A percentile compares a stretch with the other conserved stretches of the same genome.
phyloP scores from a whole-genome alignment of 106 monocot species.

The Acorus calamus region DNA sequence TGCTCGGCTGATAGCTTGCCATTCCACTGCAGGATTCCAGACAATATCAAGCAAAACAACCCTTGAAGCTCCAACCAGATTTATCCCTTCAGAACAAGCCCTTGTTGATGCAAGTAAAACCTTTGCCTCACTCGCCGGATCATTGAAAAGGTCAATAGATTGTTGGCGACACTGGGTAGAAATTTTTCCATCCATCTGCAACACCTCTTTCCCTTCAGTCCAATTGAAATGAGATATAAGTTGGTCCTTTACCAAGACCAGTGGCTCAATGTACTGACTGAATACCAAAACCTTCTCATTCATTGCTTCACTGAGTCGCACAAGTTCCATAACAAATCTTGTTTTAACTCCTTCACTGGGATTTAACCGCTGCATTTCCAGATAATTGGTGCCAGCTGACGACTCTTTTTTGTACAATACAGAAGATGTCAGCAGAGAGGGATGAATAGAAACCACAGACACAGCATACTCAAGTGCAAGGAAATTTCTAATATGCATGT shows the following conservation, averaged over 20 bases:
- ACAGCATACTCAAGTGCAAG: slow-evolving; percentile 31
- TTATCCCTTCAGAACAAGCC: slow-evolving; percentile 77
- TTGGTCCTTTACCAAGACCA: slow-evolving; percentile 42
- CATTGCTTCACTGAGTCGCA: slow-evolving; percentile 24
- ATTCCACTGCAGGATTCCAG: slow-evolving; percentile 72
- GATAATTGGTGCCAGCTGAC: slow-evolving; percentile 12
- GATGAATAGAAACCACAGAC: slow-evolving; percentile 44
- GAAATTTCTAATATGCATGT: not conserved
- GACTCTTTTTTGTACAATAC: slow-evolving; percentile 23
- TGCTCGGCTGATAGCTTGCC: slow-evolving; percentile 69
- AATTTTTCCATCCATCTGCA: slow-evolving; percentile 45
- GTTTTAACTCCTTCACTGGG: slow-evolving; percentile 61
- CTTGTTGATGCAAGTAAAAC: slow-evolving; percentile 70
- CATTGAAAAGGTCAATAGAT: slow-evolving; percentile 50
- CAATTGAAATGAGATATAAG: slow-evolving; percentile 35
- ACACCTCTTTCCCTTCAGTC: slow-evolving; percentile 43
- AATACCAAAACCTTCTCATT: slow-evolving; percentile 68
- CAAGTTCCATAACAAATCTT: slow-evolving; percentile 57
- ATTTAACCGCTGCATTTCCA: slow-evolving; percentile 19
- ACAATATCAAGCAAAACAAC: slow-evolving; percentile 68
- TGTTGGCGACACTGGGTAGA: slow-evolving; percentile 18
- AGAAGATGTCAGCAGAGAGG: slow-evolving; percentile 24
- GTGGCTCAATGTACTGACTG: slow-evolving; percentile 54
- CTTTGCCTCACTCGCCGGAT: slow-evolving; percentile 29
- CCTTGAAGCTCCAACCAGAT: slow-evolving; percentile 62